Base-by-base conservation (phyloP, 2,329 filamentous ascomycete genomes). In the Akanthomyces muscarius region DNA sequence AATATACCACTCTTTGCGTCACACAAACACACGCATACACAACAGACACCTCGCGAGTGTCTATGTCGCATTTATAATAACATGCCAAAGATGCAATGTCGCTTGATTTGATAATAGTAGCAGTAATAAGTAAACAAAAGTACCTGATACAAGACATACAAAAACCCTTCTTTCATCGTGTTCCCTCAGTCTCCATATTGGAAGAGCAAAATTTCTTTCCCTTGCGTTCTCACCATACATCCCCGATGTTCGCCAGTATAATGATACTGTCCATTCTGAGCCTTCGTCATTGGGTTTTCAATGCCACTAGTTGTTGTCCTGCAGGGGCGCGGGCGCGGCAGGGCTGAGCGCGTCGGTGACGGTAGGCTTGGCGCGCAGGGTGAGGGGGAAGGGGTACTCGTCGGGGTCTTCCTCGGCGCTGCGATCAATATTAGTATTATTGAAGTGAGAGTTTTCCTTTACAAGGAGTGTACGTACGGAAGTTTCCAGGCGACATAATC, bases 401-500 rank as follows among this genome's bases (percentile, higher is more conserved):
- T 86, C 94, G 0, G 89, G 86, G 69, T 98, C 95, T 80, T 98
- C 95, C 75, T 97, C 93, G 76, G 95, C 92, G 77, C 92, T 96
- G 70, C 61, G 4, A 28, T 36, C 21, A 56, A 16, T 18, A 33
- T 61, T 23, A 63, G 13, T 30, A 47, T 11, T 11, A 6, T 6
- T 11, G 8, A 36, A 36, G 7, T 36, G 33, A 7, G 33, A 2
- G 33, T 36, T 36, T 36, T 36, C 6, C 4, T 30, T 30, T 6
- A 30, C 28, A 28, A 18, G 14, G 14, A 18, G 36, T 42, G 2
- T 63, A 92, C 93, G 89, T 85, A 98, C 90, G 94, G 95, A 64
- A 98, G 81, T 79, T 96, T 97, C 95, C 95, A 99, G 38, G 94
- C 90, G 71, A 98, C 92, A 75, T 99, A 98, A 73, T 99, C 95